phyloP scores from a whole-genome alignment of 306 rosid genomes.

The Trifolium pratense region DNA sequence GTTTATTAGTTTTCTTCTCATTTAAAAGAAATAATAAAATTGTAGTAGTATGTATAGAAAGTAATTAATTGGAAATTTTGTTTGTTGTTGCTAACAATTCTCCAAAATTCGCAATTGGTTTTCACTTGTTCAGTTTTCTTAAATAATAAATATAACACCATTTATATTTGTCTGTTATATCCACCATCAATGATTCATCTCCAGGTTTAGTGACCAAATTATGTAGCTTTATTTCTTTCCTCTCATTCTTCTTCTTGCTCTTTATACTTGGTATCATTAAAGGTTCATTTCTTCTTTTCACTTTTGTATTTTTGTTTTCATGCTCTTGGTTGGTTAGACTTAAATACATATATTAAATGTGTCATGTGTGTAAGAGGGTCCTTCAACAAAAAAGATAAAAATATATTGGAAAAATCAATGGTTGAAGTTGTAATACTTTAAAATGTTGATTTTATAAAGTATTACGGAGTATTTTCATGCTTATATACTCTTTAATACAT shows the following conservation, averaged over 20 bases:
- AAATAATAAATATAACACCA: background rate
- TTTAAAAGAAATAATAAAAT: no score
- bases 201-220: constrained; percentile 47
- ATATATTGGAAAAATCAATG: no score
- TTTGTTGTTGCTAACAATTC: background rate
- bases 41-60: no score
- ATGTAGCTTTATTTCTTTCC: constrained; percentile 68
- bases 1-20: background rate
- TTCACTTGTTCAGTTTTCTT: constrained; percentile 5
- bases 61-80: background rate
- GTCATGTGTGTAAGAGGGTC: no score
- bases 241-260: constrained; percentile 72
- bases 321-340: no score
- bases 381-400: no score
- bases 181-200: constrained; percentile 50
- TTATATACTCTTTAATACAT: no score
- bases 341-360: no score
- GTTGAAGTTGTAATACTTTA: no score
- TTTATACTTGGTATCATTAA: constrained; percentile 66
- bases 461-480: no score
- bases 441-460: no score
- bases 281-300: constrained; percentile 52
- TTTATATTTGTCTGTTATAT: background rate
- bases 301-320: no score
- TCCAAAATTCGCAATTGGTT: background rate